Evolutionary conservation across 2,329 filamentous ascomycete genomes (phyloP).

Genomic region (Coniella vitis): DNA sequence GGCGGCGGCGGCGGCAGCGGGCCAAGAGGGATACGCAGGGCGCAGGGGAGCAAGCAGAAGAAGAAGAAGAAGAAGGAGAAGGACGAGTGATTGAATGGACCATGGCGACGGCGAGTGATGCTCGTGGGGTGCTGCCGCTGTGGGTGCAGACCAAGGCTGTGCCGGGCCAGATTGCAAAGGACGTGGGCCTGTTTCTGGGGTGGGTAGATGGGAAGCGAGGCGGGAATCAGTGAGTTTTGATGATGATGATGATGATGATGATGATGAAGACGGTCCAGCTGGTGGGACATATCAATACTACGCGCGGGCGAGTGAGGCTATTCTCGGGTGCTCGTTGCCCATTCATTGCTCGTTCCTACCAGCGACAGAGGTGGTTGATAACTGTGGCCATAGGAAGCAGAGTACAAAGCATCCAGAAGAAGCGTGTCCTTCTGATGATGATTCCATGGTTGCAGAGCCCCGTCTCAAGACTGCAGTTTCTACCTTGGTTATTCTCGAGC

Average conservation of each 20-base stretch:
- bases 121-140: slow-evolving; percentile 57
- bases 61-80: slow-evolving; percentile 21
- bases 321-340: too few species aligned
- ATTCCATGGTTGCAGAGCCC: too few species aligned
- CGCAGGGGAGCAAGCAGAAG: slow-evolving; percentile 20
- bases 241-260: neutral
- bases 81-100: slow-evolving; percentile 59
- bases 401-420: too few species aligned
- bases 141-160: slow-evolving; percentile 60
- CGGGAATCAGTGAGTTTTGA: neutral
- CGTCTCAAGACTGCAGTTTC: too few species aligned
- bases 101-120: slow-evolving; percentile 71
- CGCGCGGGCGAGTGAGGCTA: too few species aligned
- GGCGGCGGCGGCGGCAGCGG: slow-evolving; percentile 30
- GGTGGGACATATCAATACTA: neutral
- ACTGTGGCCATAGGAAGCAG: too few species aligned
- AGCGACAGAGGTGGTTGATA: too few species aligned
- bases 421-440: too few species aligned
- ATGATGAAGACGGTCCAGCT: neutral
- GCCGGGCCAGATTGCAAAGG: slow-evolving; percentile 58
- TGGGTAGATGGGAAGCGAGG: slow-evolving; percentile 49
- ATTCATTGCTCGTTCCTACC: too few species aligned
- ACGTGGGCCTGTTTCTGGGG: slow-evolving; percentile 60
- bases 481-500: too few species aligned
- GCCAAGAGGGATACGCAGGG: too few species aligned